These are phyloP conservation scores for Meyerozyma athensensis DNA, from an alignment of 1,139 yeast genomes.

Conservation along the genomic window DNA sequence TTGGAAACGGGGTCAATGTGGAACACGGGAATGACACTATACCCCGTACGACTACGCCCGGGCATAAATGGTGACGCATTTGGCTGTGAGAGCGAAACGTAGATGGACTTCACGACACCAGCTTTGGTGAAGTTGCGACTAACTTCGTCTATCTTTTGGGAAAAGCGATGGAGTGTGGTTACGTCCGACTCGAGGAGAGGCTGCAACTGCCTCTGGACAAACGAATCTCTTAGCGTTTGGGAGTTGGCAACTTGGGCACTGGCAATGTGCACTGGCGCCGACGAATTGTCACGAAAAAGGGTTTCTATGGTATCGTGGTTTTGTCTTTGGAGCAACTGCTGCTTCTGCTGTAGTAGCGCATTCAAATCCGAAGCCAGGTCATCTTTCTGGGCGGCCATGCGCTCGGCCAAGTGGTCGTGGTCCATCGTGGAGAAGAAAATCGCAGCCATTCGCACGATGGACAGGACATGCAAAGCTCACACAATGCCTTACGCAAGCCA, in stretches of 20 bases:
- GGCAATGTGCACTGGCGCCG: slow-evolving; percentile 41
- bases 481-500: too few species aligned
- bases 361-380: slow-evolving; percentile 30
- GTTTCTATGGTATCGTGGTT: slow-evolving; percentile 19
- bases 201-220: slow-evolving; percentile 49
- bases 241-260: slow-evolving; percentile 55
- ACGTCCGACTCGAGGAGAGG: slow-evolving; percentile 42
- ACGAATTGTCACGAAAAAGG: slow-evolving; percentile 36
- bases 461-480: too few species aligned
- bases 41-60: slow-evolving; percentile 18
- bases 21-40: slow-evolving; percentile 53
- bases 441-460: too few species aligned
- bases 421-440: too few species aligned
- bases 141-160: slow-evolving; percentile 38
- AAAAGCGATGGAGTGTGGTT: slow-evolving; percentile 32
- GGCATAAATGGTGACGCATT: not conserved
- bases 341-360: slow-evolving; percentile 34
- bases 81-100: slow-evolving; percentile 25
- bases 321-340: slow-evolving; percentile 22
- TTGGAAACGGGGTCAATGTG: slow-evolving; percentile 56
- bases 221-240: slow-evolving; percentile 45
- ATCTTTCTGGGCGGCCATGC: slow-evolving; percentile 14
- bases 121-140: slow-evolving; percentile 37
- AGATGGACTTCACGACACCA: slow-evolving; percentile 42
- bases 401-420: slow-evolving; percentile 26